Conservation (phyloP, 2,329 filamentous ascomycete genomes). For the Ophiostoma novo-ulmi region DNA sequence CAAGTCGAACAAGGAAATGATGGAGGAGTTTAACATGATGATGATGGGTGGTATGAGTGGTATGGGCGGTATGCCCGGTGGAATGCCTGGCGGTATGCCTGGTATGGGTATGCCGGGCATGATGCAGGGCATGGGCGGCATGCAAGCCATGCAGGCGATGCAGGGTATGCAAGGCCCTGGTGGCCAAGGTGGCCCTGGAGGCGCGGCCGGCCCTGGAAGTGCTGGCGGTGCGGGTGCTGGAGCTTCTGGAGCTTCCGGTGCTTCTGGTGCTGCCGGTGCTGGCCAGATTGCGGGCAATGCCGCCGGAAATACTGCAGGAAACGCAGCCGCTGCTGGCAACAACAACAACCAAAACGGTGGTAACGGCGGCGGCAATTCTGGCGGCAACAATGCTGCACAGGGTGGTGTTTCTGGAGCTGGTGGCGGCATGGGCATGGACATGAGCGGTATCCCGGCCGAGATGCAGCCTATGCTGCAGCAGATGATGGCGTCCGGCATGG, state of each 20-base stretch:
- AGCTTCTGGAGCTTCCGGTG: neutral
- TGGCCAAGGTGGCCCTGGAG: neutral
- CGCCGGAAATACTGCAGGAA: neutral
- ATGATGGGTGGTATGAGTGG: constrained; percentile 50
- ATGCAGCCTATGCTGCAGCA: constrained; percentile 67
- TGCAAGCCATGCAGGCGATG: constrained; percentile 36
- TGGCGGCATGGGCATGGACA: constrained; percentile 5
- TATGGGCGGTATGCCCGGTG: constrained; percentile 26
- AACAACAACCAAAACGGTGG: neutral
- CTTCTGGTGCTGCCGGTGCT: neutral
- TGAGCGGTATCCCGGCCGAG: constrained; percentile 53
- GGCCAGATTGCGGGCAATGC: neutral
- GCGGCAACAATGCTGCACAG: neutral
- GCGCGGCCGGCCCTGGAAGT: neutral
- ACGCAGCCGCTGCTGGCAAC: neutral
- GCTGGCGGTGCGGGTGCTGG: neutral
- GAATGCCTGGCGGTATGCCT: constrained; percentile 27
- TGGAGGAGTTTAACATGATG: constrained; percentile 66
- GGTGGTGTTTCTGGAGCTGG: neutral
- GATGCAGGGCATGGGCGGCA: constrained; percentile 27
- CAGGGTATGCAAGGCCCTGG: constrained; percentile 41
- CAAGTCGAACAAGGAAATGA: constrained; percentile 70
- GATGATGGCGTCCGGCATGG: constrained; percentile 62
- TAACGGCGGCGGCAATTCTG: neutral
- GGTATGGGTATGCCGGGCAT: constrained; percentile 37